phyloP scores from a whole-genome alignment of 768 basidiomycete genomes.

The Sarcomyxa edulis region DNA sequence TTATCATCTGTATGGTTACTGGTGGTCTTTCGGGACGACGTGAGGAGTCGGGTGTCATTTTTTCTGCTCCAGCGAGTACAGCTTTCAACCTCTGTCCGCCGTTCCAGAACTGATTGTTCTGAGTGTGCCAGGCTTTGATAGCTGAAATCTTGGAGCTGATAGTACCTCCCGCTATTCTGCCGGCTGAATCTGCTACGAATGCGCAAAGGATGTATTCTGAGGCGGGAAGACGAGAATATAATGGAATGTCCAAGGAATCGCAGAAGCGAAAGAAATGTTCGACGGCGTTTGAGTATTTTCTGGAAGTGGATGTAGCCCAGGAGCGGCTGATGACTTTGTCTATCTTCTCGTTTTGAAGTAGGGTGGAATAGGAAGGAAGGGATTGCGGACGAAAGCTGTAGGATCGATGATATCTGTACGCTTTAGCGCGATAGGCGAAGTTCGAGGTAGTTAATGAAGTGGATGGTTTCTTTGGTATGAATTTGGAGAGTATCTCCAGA shows the following conservation, averaged over 20 bases:
- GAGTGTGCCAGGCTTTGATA: conserved; percentile 27
- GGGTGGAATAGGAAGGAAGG: too few species aligned
- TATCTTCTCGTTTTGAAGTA: too few species aligned
- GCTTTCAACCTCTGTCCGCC: conserved; percentile 14
- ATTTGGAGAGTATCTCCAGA: too few species aligned
- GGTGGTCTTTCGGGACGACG: conserved; percentile 13
- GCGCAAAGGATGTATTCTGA: conserved; percentile 20
- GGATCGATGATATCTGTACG: too few species aligned
- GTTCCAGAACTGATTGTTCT: conserved; percentile 18
- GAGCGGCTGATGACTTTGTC: not conserved
- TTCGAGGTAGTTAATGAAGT: too few species aligned
- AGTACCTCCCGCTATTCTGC: conserved; percentile 12
- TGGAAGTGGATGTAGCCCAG: not conserved
- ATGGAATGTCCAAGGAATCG: not conserved
- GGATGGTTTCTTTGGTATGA: too few species aligned
- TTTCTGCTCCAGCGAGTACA: conserved; percentile 17
- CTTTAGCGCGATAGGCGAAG: too few species aligned
- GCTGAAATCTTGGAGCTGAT: conserved; percentile 18
- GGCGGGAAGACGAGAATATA: conserved; percentile 13
- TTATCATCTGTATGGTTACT: conserved; percentile 15
- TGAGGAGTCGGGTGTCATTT: conserved; percentile 16
- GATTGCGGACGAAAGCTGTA: too few species aligned
- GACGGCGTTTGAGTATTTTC: not conserved
- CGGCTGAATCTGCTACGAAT: conserved; percentile 20
- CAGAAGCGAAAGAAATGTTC: not conserved